A percentile compares a stretch with the other conserved stretches of the same genome.
These are phyloP conservation scores for Piper longum DNA, from an alignment of 164 flowering plant species.

Conservation along the genomic window DNA sequence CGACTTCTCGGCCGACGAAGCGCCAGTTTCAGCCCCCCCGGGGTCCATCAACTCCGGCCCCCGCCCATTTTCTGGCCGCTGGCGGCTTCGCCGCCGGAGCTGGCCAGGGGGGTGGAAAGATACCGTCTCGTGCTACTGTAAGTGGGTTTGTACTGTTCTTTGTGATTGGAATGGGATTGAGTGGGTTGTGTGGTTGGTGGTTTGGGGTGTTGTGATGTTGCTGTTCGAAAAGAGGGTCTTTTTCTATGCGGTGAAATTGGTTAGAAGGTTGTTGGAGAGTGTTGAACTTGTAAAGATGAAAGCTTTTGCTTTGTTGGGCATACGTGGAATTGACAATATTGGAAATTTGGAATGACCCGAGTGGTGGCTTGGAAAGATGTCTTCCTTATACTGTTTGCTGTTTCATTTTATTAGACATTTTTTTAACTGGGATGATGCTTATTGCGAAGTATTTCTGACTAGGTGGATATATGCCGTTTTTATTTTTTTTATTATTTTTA, in stretches of 20 bases:
- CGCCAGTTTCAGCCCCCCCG: constrained; percentile 2
- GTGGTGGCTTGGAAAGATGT: background rate
- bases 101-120: background rate
- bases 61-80: background rate
- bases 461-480: too few relatives aligned
- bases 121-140: background rate
- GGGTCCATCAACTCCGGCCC: background rate
- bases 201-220: background rate
- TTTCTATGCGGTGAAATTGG: background rate
- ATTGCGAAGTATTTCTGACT: too few relatives aligned
- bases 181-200: background rate
- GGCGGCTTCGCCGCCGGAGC: background rate
- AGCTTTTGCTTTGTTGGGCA: background rate
- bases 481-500: too few relatives aligned
- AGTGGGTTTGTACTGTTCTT: background rate
- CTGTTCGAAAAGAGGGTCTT: background rate
- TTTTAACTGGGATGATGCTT: too few relatives aligned
- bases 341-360: background rate
- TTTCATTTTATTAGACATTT: too few relatives aligned
- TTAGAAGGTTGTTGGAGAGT: background rate
- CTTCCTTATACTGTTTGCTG: too few relatives aligned
- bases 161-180: background rate
- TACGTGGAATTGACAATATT: background rate
- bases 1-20: background rate
- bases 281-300: background rate